Conservation (phyloP, 192 early-diverging fungal genomes). For the Chytriomyces hyalinus region DNA sequence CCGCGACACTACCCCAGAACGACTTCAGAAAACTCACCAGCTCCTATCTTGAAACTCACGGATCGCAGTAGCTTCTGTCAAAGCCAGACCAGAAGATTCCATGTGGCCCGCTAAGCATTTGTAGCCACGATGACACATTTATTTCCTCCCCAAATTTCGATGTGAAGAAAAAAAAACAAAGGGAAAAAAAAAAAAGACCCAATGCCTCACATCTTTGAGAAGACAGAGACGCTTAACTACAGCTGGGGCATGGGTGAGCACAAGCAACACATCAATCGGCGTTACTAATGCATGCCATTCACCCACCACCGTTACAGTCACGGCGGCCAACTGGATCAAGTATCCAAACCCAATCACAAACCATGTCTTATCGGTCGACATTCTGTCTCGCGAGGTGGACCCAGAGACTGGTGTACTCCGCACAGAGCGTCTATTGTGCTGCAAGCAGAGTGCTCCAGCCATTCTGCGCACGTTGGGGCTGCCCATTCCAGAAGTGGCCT, state of each 20-base stretch:
- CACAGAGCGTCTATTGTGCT: constrained; percentile 90
- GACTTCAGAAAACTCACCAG: no score
- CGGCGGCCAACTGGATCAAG: constrained; percentile 89
- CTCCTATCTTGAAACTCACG: no score
- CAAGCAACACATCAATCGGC: not conserved
- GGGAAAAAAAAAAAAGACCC: no score
- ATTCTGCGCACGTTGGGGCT: constrained; percentile 66
- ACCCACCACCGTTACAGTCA: constrained; percentile 26
- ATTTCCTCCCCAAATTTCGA: no score
- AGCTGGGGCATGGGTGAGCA: constrained; percentile 67
- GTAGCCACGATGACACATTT: no score
- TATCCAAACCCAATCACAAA: constrained; percentile 94
- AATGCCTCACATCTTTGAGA: constrained; percentile 74
- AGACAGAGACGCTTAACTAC: constrained; percentile 78
- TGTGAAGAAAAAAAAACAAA: no score
- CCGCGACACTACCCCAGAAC: no score
- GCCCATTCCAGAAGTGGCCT: constrained; percentile 64
- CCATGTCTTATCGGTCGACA: constrained; percentile 92
- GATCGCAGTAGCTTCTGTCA: no score
- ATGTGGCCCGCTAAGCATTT: no score
- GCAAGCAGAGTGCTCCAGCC: constrained; percentile 83
- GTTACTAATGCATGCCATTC: not conserved
- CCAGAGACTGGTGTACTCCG: constrained; percentile 81
- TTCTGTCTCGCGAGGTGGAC: constrained; percentile 80
- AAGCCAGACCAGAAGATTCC: no score